Conservation (phyloP, 2,329 filamentous ascomycete species). For the Nemania sp. region DNA sequence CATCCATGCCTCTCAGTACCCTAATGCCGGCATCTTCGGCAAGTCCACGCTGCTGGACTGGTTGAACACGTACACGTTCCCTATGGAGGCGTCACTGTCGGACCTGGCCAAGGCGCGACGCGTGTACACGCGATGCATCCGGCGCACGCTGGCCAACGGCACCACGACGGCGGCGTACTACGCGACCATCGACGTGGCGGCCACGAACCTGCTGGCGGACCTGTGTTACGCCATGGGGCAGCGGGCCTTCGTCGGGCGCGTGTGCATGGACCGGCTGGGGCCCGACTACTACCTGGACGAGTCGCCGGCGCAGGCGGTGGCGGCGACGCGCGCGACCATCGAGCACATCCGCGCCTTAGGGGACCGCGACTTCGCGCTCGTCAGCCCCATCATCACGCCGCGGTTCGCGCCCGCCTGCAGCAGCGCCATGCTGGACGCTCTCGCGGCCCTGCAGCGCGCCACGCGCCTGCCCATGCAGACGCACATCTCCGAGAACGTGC, state of each 20-base stretch:
- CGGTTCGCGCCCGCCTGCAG: constrained; percentile 69
- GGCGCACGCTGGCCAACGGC: constrained; percentile 81
- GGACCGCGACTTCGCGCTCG: constrained; percentile 67
- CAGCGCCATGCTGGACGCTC: constrained; percentile 58
- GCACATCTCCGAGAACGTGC: constrained; percentile 82
- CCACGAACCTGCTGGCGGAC: constrained; percentile 89
- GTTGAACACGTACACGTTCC: constrained; percentile 94
- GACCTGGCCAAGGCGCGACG: constrained; percentile 63
- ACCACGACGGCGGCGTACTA: constrained; percentile 96
- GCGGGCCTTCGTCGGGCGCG: constrained; percentile 85
- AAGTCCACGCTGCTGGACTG: constrained; percentile 91
- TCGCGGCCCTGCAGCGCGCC: constrained; percentile 67
- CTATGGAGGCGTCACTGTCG: constrained; percentile 78
- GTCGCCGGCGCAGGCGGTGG: constrained; percentile 59
- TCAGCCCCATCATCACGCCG: constrained; percentile 80
- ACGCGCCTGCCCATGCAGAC: constrained; percentile 77
- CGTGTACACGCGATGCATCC: constrained; percentile 78
- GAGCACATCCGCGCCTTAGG: constrained; percentile 65
- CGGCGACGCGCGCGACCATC: constrained; percentile 62
- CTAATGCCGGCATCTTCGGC: constrained; percentile 91
- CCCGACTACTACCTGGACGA: constrained; percentile 82
- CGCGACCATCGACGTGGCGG: constrained; percentile 81
- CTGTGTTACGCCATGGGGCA: constrained; percentile 81
- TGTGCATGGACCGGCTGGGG: constrained; percentile 87
- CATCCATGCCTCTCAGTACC: constrained; percentile 92